These are phyloP conservation scores for Trichoderma sp. DNA, from an alignment of 2,329 filamentous ascomycete genomes.

Conservation along the genomic window DNA sequence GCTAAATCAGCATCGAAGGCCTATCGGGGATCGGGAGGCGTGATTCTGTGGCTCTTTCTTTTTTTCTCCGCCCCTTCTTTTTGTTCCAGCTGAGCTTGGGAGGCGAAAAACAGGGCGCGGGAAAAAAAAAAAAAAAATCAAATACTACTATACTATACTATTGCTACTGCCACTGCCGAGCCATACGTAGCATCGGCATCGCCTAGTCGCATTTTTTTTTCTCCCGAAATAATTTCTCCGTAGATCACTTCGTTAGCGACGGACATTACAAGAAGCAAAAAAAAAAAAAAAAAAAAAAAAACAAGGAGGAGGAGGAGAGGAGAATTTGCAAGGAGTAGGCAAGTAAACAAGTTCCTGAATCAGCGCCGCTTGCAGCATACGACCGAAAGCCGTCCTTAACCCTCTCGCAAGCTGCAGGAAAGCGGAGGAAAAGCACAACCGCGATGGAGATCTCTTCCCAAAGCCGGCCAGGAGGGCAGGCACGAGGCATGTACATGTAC, in stretches of 20 bases:
- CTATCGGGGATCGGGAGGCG: constrained; percentile 23
- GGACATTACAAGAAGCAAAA: not conserved
- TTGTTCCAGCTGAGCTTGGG: not conserved
- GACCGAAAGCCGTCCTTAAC: constrained; percentile 14
- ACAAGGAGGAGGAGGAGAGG: not conserved
- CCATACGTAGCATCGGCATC: constrained; percentile 12
- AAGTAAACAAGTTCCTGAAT: constrained; percentile 8
- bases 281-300: no score
- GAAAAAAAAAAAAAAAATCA: constrained; percentile 1
- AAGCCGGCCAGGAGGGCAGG: constrained; percentile 2
- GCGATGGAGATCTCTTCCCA: constrained; percentile 21
- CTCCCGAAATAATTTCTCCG: constrained; percentile 17
- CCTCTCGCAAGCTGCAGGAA: constrained; percentile 14
- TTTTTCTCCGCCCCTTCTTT: constrained; percentile 16
- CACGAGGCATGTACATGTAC: not conserved
- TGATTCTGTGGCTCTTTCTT: constrained; percentile 10
- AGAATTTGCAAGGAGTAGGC: not conserved
- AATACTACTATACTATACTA: not conserved
- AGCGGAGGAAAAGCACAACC: constrained; percentile 17
- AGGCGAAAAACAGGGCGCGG: not conserved
- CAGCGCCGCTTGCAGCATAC: constrained; percentile 5
- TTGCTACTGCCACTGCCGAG: not conserved
- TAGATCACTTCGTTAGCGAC: not conserved
- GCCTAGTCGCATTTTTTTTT: constrained; percentile 1
- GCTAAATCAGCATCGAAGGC: constrained; percentile 24